A percentile compares a stretch with the other conserved stretches of the same genome.
Conservation (phyloP, 208 protist species). For the Leishmania braziliensis region DNA sequence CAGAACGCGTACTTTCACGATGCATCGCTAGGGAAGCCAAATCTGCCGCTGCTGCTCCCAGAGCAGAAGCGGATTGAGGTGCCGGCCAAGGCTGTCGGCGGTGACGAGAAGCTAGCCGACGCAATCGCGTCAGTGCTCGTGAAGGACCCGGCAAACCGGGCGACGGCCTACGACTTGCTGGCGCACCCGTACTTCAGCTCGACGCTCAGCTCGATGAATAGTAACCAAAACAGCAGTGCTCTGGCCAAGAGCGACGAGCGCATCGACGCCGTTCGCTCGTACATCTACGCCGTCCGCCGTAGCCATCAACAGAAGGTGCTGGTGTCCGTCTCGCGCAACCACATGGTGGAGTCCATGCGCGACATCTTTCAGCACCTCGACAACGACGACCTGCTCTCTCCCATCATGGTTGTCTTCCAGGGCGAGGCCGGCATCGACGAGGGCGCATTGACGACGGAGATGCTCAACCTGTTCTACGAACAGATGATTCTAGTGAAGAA, state of each 20-base stretch:
- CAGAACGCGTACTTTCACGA: conserved; percentile 64
- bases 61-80: conserved; percentile 41
- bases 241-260: conserved; percentile 60
- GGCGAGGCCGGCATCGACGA: conserved; percentile 76
- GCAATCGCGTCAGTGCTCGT: conserved; percentile 40
- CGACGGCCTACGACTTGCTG: conserved; percentile 53
- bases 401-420: conserved; percentile 77
- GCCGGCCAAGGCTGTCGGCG: conserved; percentile 43
- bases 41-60: conserved; percentile 42
- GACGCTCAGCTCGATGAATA: conserved; percentile 18
- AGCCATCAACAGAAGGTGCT: conserved; percentile 42
- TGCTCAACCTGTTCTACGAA: conserved; percentile 76
- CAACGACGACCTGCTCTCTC: conserved; percentile 45
- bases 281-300: conserved; percentile 60
- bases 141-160: conserved; percentile 33
- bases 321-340: conserved; percentile 58
- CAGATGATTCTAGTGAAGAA: conserved; percentile 53
- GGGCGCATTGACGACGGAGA: conserved; percentile 68
- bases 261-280: conserved; percentile 61
- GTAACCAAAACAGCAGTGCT: conserved; percentile 27
- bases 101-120: conserved; percentile 66
- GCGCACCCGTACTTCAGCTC: conserved; percentile 73
- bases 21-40: conserved; percentile 27
- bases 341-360: conserved; percentile 71
- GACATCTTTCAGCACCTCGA: conserved; percentile 48